phyloP scores from a whole-genome alignment of 257 asterid species.

The Vinca minor region DNA sequence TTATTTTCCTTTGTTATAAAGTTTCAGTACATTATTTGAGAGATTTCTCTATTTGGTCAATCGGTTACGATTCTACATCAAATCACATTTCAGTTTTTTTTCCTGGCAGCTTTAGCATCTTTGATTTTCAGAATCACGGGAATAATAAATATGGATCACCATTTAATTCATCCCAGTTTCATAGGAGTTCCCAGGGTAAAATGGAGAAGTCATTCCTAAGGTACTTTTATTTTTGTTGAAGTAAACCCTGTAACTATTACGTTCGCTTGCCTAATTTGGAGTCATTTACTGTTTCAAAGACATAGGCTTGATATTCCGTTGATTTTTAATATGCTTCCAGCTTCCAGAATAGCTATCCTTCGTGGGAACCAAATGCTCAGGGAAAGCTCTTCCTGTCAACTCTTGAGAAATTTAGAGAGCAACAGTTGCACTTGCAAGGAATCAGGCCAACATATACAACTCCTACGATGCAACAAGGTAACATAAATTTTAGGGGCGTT shows the following conservation, averaged over 20 bases:
- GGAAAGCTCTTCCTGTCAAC: constrained; percentile 72
- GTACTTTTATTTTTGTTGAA: constrained; percentile 25
- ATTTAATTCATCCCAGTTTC: constrained; percentile 36
- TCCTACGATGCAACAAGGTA: constrained; percentile 33
- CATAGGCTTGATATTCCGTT: neutral
- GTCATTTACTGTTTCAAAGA: neutral
- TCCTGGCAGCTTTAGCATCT: constrained; percentile 69
- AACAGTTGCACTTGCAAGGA: constrained; percentile 45
- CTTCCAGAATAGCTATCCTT: constrained; percentile 65
- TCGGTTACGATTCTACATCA: neutral
- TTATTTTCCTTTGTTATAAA: constrained; percentile 7
- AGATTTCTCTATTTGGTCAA: constrained; percentile 3
- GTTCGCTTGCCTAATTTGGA: neutral
- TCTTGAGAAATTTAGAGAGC: constrained; percentile 58
- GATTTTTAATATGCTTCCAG: constrained; percentile 36
- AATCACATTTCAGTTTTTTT: neutral
- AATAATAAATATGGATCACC: constrained; percentile 76
- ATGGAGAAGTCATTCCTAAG: constrained; percentile 94
- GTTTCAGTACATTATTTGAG: neutral
- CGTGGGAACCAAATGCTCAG: constrained; percentile 67
- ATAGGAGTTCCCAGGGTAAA: constrained; percentile 96
- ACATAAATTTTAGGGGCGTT: constrained; percentile 30
- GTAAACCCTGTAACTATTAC: neutral
- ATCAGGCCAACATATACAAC: constrained; percentile 22
- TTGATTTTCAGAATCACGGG: constrained; percentile 78